These are phyloP conservation scores for Pseudogymnoascus sp. DNA, from an alignment of 2,329 filamentous ascomycete genomes.

Conservation along the genomic window DNA sequence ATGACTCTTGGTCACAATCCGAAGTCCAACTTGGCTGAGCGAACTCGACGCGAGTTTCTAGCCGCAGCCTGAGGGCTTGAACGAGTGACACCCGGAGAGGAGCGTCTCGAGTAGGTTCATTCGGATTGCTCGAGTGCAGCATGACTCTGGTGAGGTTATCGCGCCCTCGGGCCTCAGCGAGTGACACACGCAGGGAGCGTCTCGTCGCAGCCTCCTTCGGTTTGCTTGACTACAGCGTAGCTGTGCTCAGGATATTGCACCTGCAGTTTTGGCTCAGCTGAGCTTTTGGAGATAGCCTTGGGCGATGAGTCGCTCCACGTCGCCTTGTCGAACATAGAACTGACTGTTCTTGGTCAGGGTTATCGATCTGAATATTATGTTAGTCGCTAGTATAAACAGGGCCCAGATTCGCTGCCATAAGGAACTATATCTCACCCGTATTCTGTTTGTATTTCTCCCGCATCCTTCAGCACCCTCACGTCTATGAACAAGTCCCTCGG, in stretches of 20 bases:
- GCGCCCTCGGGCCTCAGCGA: too few relatives aligned
- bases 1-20: neutral
- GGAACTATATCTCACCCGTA: slow-evolving; percentile 64
- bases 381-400: slow-evolving; percentile 14
- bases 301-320: slow-evolving; percentile 88
- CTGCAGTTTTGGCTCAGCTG: slow-evolving; percentile 46
- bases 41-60: neutral
- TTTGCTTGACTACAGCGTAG: neutral
- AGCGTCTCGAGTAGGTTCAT: neutral
- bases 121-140: neutral
- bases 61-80: neutral
- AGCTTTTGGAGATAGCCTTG: slow-evolving; percentile 93
- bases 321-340: slow-evolving; percentile 91
- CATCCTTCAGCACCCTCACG: slow-evolving; percentile 90
- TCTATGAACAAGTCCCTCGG: slow-evolving; percentile 96
- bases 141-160: neutral
- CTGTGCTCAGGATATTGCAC: neutral
- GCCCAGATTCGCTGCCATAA: neutral
- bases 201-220: neutral
- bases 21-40: neutral
- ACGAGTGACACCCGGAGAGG: neutral
- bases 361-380: slow-evolving; percentile 59
- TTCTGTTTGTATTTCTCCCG: slow-evolving; percentile 97
- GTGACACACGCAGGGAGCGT: neutral
- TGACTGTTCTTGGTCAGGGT: slow-evolving; percentile 97